A percentile compares a stretch with the other conserved stretches of the same genome.
Evolutionary conservation across 179 eudicot species (phyloP).

Genomic region (Heliamphora pulchella): DNA sequence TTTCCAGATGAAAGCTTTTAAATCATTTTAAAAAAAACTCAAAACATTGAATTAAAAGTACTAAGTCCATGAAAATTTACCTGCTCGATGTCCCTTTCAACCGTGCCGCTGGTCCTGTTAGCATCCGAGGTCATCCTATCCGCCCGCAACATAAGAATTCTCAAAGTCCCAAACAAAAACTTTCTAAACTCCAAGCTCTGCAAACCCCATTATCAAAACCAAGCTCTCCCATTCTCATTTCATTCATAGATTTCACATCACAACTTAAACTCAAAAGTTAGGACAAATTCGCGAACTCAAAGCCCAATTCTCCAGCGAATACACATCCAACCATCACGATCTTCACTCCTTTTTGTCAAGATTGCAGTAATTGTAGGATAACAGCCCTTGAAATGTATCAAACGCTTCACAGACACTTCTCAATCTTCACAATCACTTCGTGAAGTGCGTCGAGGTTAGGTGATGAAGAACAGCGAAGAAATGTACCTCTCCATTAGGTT

Average conservation of each 20-base stretch:
- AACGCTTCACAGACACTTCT: conserved; percentile 7
- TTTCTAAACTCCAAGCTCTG: conserved; percentile 6
- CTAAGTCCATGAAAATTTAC: conserved; percentile 25
- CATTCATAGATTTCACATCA: conserved; percentile 8
- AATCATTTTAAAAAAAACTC: conserved; percentile 6
- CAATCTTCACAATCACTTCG: background rate
- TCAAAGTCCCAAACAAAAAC: conserved; percentile 17
- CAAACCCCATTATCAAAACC: conserved; percentile 32
- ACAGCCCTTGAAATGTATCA: background rate
- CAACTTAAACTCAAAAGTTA: background rate
- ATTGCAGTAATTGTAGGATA: background rate
- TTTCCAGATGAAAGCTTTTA: background rate
- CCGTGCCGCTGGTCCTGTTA: conserved; percentile 50
- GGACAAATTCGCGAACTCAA: conserved; percentile 1
- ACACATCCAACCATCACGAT: conserved; percentile 8
- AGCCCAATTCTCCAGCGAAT: background rate
- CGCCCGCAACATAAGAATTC: conserved; percentile 20
- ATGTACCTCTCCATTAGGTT: conserved; percentile 11
- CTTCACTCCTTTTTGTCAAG: conserved; percentile 13
- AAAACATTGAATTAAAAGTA: background rate
- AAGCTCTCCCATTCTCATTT: conserved; percentile 40
- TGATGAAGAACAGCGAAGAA: conserved; percentile 3
- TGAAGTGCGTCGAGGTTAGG: background rate
- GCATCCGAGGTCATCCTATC: conserved; percentile 60
- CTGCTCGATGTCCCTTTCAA: conserved; percentile 86